These are phyloP conservation scores for Entonaema liquescens DNA, from an alignment of 495 filamentous ascomycete genomes.

Conservation along the genomic window DNA sequence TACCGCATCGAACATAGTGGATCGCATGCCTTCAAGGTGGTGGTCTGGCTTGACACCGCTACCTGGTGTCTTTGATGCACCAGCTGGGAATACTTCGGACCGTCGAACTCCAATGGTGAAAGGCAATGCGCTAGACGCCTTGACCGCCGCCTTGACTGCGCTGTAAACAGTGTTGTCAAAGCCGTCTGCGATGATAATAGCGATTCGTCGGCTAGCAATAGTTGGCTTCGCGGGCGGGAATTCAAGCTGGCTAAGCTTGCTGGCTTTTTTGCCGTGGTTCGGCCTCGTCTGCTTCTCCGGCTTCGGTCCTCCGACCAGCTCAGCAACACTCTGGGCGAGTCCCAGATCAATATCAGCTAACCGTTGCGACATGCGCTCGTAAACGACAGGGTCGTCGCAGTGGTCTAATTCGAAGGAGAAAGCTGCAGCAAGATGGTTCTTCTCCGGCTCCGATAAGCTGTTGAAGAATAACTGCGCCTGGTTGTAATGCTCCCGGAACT, in stretches of 20 bases:
- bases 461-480: slow-evolving; percentile 83
- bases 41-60: slow-evolving; percentile 76
- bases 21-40: slow-evolving; percentile 82
- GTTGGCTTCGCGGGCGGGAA: slow-evolving; percentile 68
- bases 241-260: slow-evolving; percentile 73
- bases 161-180: slow-evolving; percentile 74
- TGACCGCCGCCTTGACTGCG: slow-evolving; percentile 68
- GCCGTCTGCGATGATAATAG: slow-evolving; percentile 83
- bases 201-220: slow-evolving; percentile 75
- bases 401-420: slow-evolving; percentile 88
- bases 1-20: slow-evolving; percentile 85
- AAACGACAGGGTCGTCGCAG: slow-evolving; percentile 86
- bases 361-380: slow-evolving; percentile 74
- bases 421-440: slow-evolving; percentile 73
- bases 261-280: slow-evolving; percentile 75
- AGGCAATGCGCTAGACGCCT: slow-evolving; percentile 69
- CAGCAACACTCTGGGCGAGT: slow-evolving; percentile 75
- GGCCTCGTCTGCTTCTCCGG: slow-evolving; percentile 59
- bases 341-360: slow-evolving; percentile 75
- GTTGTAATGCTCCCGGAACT: slow-evolving; percentile 83
- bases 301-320: slow-evolving; percentile 70
- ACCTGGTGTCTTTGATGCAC: slow-evolving; percentile 53
- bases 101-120: slow-evolving; percentile 75
- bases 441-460: slow-evolving; percentile 75
- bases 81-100: slow-evolving; percentile 66